These are phyloP conservation scores for Borovskyia barvae DNA, from an alignment of 208 protist species.

Conservation along the genomic window DNA sequence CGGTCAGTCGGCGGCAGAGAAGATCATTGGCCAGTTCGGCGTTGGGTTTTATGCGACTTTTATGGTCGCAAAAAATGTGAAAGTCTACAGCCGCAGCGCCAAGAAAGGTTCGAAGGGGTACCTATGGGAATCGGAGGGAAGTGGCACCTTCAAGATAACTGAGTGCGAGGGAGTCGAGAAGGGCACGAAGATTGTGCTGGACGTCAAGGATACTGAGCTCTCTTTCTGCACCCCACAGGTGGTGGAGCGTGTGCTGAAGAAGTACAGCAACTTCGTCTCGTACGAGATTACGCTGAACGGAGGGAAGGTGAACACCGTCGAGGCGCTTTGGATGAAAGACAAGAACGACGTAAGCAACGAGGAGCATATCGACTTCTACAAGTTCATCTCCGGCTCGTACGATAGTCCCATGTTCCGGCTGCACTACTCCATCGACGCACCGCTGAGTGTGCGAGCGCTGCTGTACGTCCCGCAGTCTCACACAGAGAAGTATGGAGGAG, in stretches of 20 bases:
- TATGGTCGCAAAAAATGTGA: slow-evolving; percentile 96
- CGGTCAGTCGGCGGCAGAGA: slow-evolving; percentile 72
- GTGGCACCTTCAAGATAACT: slow-evolving; percentile 91
- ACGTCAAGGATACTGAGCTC: slow-evolving; percentile 93
- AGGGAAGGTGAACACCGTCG: slow-evolving; percentile 93
- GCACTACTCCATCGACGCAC: slow-evolving; percentile 96
- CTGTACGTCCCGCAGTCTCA: slow-evolving; percentile 96
- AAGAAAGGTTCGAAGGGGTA: slow-evolving; percentile 91
- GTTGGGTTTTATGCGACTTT: slow-evolving; percentile 98
- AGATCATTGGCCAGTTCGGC: slow-evolving; percentile 97
- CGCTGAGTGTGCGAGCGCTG: slow-evolving; percentile 92
- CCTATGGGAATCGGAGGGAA: slow-evolving; percentile 93
- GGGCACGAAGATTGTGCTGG: slow-evolving; percentile 97
- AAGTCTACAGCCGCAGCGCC: slow-evolving; percentile 89
- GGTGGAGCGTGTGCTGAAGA: slow-evolving; percentile 95
- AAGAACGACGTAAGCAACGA: slow-evolving; percentile 92
- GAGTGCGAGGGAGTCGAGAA: slow-evolving; percentile 94
- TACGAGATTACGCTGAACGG: slow-evolving; percentile 96
- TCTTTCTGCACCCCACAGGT: slow-evolving; percentile 93
- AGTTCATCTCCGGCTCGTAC: slow-evolving; percentile 94
- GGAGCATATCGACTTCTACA: slow-evolving; percentile 97
- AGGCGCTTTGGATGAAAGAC: slow-evolving; percentile 96
- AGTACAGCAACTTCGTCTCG: slow-evolving; percentile 97
- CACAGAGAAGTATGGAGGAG: slow-evolving; percentile 96
- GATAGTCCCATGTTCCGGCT: slow-evolving; percentile 93